A percentile compares a stretch with the other conserved stretches of the same genome.
These are phyloP conservation scores for Lodderomyces oxycetoniae DNA, from an alignment of 1,139 yeast species.

Conservation along the genomic window DNA sequence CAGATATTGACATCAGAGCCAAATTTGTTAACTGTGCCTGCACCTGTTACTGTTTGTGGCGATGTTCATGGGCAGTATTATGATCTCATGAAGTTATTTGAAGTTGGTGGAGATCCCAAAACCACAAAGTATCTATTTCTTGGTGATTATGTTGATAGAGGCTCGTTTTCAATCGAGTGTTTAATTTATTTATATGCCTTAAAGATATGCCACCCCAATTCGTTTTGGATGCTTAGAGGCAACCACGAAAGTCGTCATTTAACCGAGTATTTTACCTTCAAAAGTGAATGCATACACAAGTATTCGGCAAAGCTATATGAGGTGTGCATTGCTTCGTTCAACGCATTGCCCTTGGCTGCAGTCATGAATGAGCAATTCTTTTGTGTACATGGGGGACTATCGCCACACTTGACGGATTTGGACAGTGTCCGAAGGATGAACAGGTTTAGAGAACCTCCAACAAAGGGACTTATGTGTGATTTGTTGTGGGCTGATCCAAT, in stretches of 20 bases:
- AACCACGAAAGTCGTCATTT: conserved; percentile 94
- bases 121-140: conserved; percentile 74
- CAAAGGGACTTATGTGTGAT: conserved; percentile 92
- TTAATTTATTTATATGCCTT: conserved; percentile 74
- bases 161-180: conserved; percentile 88
- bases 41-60: conserved; percentile 96
- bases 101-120: conserved; percentile 89
- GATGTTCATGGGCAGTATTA: conserved; percentile 95
- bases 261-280: conserved; percentile 91
- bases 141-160: conserved; percentile 97
- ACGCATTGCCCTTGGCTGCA: conserved; percentile 88
- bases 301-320: conserved; percentile 67
- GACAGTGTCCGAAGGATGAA: conserved; percentile 68
- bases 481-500: conserved; percentile 94
- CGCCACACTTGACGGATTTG: conserved; percentile 72
- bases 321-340: conserved; percentile 74
- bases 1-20: conserved; percentile 67
- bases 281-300: conserved; percentile 85
- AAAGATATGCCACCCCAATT: conserved; percentile 71
- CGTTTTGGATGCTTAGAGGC: conserved; percentile 84
- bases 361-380: conserved; percentile 91
- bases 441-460: conserved; percentile 90
- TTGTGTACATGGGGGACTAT: conserved; percentile 96
- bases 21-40: conserved; percentile 73
- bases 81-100: conserved; percentile 86